A percentile compares a stretch with the other conserved stretches of the same genome.
These are phyloP conservation scores for Melampsora larici-populina DNA, from an alignment of 1,284 basidiomycete species.

Conservation along the genomic window DNA sequence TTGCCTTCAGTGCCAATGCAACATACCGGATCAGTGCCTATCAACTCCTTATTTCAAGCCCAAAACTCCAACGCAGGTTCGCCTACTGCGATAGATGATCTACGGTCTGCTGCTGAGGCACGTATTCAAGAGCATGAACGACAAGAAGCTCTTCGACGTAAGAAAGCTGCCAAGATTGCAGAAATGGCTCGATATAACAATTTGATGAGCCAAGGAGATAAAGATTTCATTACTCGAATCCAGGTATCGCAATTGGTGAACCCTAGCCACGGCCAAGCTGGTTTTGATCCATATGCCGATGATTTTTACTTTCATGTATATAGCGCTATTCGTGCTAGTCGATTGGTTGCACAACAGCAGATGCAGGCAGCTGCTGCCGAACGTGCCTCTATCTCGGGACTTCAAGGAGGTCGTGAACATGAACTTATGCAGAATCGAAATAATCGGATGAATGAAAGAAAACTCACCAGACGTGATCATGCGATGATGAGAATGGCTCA, in stretches of 20 bases:
- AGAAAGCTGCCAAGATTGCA: conserved; percentile 76
- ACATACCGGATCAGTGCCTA: neutral
- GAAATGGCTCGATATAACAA: conserved; percentile 95
- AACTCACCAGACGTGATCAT: conserved; percentile 49
- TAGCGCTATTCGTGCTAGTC: conserved; percentile 72
- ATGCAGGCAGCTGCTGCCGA: conserved; percentile 34
- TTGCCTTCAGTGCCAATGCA: conserved; percentile 1
- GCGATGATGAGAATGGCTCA: conserved; percentile 80
- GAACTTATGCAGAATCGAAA: conserved; percentile 22
- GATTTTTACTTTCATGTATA: conserved; percentile 99
- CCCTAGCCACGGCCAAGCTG: conserved; percentile 46
- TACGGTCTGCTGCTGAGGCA: conserved; percentile 58
- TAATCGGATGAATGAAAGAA: conserved; percentile 71
- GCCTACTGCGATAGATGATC: conserved; percentile 29
- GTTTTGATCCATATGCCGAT: conserved; percentile 88
- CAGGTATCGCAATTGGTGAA: conserved; percentile 92
- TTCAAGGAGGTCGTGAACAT: conserved; percentile 13
- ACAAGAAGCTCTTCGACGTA: conserved; percentile 74
- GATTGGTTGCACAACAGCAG: conserved; percentile 60
- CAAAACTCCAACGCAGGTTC: neutral
- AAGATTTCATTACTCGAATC: conserved; percentile 99
- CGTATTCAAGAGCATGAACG: conserved; percentile 81
- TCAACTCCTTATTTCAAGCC: neutral
- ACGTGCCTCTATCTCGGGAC: conserved; percentile 4
- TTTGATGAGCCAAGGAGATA: conserved; percentile 97